Percentiles rank a stretch among this genome's conserved stretches.
phyloP scores from a whole-genome alignment of 306 rosid genomes.

The Castanea crenata region DNA sequence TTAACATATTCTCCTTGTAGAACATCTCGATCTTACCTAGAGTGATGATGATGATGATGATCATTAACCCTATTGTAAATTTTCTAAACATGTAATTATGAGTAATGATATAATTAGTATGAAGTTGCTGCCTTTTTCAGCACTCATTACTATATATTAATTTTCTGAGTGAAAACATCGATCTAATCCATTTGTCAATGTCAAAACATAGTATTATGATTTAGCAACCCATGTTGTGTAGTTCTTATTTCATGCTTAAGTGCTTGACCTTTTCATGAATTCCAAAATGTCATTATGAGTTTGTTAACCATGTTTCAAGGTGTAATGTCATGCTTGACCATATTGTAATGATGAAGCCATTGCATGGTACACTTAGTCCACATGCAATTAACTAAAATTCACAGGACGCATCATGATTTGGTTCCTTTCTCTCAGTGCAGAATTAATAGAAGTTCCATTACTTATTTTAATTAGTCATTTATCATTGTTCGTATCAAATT shows the following conservation, averaged over 20 bases:
- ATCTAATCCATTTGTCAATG: neutral
- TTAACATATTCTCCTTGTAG: constrained; percentile 11
- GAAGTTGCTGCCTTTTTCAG: constrained; percentile 13
- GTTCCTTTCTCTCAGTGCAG: too few species aligned
- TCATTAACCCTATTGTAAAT: constrained; percentile 42
- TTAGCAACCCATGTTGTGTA: too few species aligned
- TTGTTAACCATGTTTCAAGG: too few species aligned
- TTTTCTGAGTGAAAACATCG: neutral
- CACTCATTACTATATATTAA: neutral
- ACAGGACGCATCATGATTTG: too few species aligned
- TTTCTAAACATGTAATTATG: constrained; percentile 41
- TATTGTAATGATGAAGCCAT: too few species aligned
- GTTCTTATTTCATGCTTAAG: too few species aligned
- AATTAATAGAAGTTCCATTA: too few species aligned
- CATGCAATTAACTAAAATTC: too few species aligned
- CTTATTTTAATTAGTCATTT: too few species aligned
- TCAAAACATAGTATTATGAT: neutral
- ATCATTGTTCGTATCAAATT: too few species aligned
- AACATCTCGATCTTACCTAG: constrained; percentile 29
- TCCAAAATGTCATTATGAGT: constrained; percentile 1
- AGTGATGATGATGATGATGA: constrained; percentile 34
- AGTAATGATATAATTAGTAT: constrained; percentile 26
- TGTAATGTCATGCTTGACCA: too few species aligned
- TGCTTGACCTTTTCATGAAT: neutral
- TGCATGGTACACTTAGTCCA: too few species aligned